A percentile compares a stretch with the other conserved stretches of the same genome.
These are phyloP conservation scores for Capronia epimyces DNA, from an alignment of 2,329 filamentous ascomycete species.

Conservation along the genomic window DNA sequence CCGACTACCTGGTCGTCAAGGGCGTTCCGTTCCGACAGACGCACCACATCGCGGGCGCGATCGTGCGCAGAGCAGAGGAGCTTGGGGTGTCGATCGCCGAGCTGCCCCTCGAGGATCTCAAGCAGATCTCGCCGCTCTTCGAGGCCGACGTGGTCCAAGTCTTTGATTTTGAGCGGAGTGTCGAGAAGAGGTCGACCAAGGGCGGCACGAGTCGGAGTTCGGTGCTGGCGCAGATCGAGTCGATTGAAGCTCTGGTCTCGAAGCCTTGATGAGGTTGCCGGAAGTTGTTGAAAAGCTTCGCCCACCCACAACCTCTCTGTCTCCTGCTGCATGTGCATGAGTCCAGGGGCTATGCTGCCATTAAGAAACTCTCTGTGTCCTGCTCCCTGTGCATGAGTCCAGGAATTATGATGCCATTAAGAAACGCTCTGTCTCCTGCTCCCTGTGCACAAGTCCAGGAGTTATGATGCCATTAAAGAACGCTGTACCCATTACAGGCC, in stretches of 20 bases:
- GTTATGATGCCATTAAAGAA: too few species aligned
- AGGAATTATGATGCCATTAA: too few species aligned
- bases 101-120: slow-evolving; percentile 60
- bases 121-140: slow-evolving; percentile 63
- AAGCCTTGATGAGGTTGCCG: neutral
- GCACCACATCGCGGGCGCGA: slow-evolving; percentile 69
- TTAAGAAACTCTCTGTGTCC: too few species aligned
- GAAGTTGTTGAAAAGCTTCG: neutral
- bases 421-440: too few species aligned
- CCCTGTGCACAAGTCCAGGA: too few species aligned
- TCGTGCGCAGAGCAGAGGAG: slow-evolving; percentile 66
- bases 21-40: slow-evolving; percentile 71
- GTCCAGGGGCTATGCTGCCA: too few species aligned
- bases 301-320: too few species aligned
- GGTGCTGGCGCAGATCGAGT: slow-evolving; percentile 55
- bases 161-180: slow-evolving; percentile 76
- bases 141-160: slow-evolving; percentile 61
- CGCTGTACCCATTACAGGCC: too few species aligned
- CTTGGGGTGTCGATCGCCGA: slow-evolving; percentile 63
- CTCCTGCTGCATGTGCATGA: too few species aligned
- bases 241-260: neutral
- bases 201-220: slow-evolving; percentile 71
- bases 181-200: slow-evolving; percentile 70
- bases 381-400: too few species aligned
- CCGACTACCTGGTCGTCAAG: slow-evolving; percentile 46